Conservation (phyloP, 495 filamentous ascomycete species). For the Tuber brumale region DNA sequence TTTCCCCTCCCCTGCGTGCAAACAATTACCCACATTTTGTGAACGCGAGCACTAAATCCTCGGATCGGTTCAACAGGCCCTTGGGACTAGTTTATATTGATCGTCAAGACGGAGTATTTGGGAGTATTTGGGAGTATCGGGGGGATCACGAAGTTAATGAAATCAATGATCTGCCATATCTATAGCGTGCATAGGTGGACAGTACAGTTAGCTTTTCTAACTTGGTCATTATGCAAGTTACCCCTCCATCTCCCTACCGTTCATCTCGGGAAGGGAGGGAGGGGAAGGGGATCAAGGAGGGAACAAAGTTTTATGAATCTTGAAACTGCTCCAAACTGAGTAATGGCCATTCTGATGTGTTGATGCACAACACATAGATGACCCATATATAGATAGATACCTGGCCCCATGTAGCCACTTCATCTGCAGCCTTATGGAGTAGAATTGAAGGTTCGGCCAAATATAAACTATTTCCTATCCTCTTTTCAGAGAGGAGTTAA, state of each 20-base stretch:
- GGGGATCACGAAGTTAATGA: slow-evolving; percentile 4
- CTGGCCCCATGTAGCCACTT: not conserved
- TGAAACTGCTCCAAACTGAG: not conserved
- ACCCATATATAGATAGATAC: not conserved
- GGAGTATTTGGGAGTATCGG: slow-evolving; percentile 6
- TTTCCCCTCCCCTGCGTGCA: slow-evolving; percentile 17
- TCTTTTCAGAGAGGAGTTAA: not conserved
- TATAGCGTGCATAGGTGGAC: slow-evolving; percentile 2
- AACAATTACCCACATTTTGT: slow-evolving; percentile 30
- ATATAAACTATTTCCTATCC: not conserved
- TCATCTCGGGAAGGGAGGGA: not conserved
- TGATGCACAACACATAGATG: not conserved
- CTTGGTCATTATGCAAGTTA: not conserved
- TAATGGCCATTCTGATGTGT: not conserved
- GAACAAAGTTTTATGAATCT: not conserved
- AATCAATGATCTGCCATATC: slow-evolving; percentile 1
- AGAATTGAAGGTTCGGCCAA: not conserved
- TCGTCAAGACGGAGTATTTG: slow-evolving; percentile 5
- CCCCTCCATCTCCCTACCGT: not conserved
- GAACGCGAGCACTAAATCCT: slow-evolving; percentile 17
- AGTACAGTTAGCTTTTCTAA: slow-evolving; percentile 3
- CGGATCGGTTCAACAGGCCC: slow-evolving; percentile 23
- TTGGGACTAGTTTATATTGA: slow-evolving; percentile 15
- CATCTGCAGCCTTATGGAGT: slow-evolving; percentile 3
- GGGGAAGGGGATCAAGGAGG: not conserved